A percentile compares a stretch with the other conserved stretches of the same genome.
Conservation (phyloP, 164 flowering plant genomes). For the Annona squamosa region DNA sequence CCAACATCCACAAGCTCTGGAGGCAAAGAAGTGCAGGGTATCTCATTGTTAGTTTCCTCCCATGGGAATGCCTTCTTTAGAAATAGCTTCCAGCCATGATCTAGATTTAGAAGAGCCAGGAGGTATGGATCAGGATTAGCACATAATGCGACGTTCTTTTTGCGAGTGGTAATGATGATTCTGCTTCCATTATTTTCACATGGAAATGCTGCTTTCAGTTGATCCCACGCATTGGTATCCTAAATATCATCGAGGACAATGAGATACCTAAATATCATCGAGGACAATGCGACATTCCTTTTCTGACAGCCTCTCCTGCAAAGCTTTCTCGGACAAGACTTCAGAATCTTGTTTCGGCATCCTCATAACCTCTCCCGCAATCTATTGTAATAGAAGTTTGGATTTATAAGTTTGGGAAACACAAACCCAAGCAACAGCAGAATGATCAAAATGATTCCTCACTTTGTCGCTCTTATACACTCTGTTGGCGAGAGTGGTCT, state of each 20-base stretch:
- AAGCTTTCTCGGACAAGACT: too few species aligned
- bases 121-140: neutral
- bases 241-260: conserved; percentile 51
- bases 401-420: too few species aligned
- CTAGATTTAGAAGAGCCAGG: neutral
- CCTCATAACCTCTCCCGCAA: too few species aligned
- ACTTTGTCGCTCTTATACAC: too few species aligned
- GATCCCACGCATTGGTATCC: conserved; percentile 34
- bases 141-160: neutral
- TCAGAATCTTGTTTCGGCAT: too few species aligned
- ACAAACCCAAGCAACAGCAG: too few species aligned
- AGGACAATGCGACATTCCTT: too few species aligned
- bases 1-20: neutral
- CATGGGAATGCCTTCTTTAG: neutral
- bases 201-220: conserved; percentile 29
- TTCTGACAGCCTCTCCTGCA: too few species aligned
- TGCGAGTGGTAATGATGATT: conserved; percentile 37
- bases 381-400: too few species aligned
- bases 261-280: conserved; percentile 14
- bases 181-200: conserved; percentile 28
- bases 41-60: too few species aligned
- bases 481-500: too few species aligned
- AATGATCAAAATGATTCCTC: too few species aligned
- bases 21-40: neutral
- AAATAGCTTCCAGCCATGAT: neutral